A percentile compares a stretch with the other conserved stretches of the same genome.
Conservation (phyloP, 2,329 filamentous ascomycete genomes). For the Aspergillus persii region DNA sequence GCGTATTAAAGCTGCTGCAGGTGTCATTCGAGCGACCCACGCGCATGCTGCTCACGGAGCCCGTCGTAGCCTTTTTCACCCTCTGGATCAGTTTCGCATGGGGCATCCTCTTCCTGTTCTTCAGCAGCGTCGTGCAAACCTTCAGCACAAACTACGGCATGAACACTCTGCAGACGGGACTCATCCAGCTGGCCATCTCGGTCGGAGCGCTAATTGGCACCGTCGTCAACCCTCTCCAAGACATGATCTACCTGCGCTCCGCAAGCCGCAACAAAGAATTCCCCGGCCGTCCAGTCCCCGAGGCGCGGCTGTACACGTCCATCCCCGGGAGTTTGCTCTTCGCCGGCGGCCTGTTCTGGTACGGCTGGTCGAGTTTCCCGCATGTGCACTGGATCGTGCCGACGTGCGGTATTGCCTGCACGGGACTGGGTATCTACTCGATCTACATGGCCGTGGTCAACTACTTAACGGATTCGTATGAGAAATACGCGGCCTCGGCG, state of each 20-base stretch:
- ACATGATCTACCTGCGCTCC: constrained; percentile 26
- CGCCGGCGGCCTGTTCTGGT: constrained; percentile 35
- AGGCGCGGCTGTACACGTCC: constrained; percentile 44
- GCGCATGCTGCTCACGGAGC: constrained; percentile 42
- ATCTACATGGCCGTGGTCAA: constrained; percentile 51
- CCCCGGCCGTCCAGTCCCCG: constrained; percentile 41
- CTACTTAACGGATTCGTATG: constrained; percentile 49
- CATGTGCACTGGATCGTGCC: constrained; percentile 36
- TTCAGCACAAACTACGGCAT: constrained; percentile 40
- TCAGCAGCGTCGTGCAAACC: constrained; percentile 41
- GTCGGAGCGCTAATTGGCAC: constrained; percentile 44
- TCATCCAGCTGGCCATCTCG: constrained; percentile 44
- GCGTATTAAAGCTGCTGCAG: constrained; percentile 29
- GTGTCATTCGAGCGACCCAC: constrained; percentile 42
- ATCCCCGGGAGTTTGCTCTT: constrained; percentile 41
- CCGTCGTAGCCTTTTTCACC: constrained; percentile 44
- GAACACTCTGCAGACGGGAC: constrained; percentile 32
- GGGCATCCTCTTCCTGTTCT: constrained; percentile 46
- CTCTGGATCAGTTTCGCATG: constrained; percentile 47
- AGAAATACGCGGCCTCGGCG: constrained; percentile 48
- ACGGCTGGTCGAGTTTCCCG: constrained; percentile 31
- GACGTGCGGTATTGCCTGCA: constrained; percentile 30
- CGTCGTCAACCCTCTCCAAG: constrained; percentile 40
- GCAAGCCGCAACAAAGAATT: constrained; percentile 31
- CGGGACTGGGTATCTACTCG: constrained; percentile 43